These are phyloP conservation scores for Sclerotinia subarctica DNA, from an alignment of 2,329 filamentous ascomycete genomes.

Conservation along the genomic window DNA sequence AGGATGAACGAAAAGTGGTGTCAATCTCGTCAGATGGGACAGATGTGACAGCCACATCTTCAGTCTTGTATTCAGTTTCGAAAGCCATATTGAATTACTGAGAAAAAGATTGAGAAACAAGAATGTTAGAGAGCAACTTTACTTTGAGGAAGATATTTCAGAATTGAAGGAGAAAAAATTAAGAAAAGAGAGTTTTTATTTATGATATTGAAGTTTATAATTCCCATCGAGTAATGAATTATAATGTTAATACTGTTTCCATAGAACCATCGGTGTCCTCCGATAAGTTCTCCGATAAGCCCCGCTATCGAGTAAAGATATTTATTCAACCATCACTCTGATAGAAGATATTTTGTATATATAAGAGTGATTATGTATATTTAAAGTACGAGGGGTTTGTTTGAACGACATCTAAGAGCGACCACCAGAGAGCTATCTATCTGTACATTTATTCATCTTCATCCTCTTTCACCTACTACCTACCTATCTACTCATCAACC, in stretches of 20 bases:
- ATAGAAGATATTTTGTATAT: too few species aligned
- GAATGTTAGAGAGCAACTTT: background rate
- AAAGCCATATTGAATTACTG: constrained; percentile 30
- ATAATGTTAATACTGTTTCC: constrained; percentile 7
- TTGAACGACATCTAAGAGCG: too few species aligned
- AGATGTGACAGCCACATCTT: constrained; percentile 49
- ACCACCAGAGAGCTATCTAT: too few species aligned
- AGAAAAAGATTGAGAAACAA: background rate
- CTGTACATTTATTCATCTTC: too few species aligned
- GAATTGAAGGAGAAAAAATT: background rate
- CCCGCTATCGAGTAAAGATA: constrained; percentile 15
- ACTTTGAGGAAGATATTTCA: background rate
- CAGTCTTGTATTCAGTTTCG: constrained; percentile 54
- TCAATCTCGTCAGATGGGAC: constrained; percentile 56
- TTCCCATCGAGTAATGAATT: constrained; percentile 32
- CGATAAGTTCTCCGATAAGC: constrained; percentile 24
- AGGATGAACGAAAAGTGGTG: constrained; percentile 57
- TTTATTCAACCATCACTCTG: too few species aligned
- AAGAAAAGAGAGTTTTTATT: background rate
- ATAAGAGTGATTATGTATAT: too few species aligned
- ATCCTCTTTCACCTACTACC: too few species aligned
- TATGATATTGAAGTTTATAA: constrained; percentile 16
- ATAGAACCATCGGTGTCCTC: constrained; percentile 22
- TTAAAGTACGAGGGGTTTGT: too few species aligned
- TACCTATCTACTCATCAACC: too few species aligned